phyloP scores from a whole-genome alignment of 202 grass and related monocot genomes.

The Panicum virgatum region DNA sequence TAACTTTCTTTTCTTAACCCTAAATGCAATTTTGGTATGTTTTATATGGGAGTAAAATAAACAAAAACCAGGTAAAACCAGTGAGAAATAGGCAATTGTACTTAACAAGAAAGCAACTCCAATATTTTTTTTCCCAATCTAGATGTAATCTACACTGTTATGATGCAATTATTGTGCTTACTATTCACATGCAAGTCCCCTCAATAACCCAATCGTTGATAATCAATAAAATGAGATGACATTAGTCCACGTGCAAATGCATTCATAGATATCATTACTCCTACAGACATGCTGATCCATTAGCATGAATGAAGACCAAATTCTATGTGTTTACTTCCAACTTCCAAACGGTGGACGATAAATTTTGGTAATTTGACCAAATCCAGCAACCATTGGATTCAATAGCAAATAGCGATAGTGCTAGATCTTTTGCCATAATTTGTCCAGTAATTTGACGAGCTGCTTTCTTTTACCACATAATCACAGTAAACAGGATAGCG shows the following conservation, averaged over 20 bases:
- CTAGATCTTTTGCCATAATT: not conserved
- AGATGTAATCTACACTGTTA: not conserved
- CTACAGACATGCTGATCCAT: not conserved
- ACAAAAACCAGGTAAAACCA: not conserved
- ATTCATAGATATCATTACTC: not conserved
- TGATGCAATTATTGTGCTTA: constrained; percentile 20
- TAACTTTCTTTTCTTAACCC: not conserved
- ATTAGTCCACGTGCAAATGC: not conserved
- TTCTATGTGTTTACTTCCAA: not conserved
- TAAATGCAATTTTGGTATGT: constrained; percentile 3
- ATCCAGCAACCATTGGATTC: not conserved
- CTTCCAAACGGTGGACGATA: not conserved
- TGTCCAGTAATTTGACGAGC: not conserved
- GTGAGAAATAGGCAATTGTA: not conserved
- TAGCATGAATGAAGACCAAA: too few species aligned
- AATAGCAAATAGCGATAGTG: not conserved
- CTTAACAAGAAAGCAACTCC: constrained; percentile 1
- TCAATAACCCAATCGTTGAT: not conserved
- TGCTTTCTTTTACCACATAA: not conserved
- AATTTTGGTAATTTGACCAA: not conserved
- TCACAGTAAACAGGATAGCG: not conserved
- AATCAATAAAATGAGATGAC: not conserved
- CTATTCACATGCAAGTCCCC: not conserved
- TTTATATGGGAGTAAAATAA: constrained; percentile 1
- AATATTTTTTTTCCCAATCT: not conserved